Percentiles rank a stretch among this genome's conserved stretches.
Conservation (phyloP, 768 basidiomycete species). For the Tephrocybe rancida region DNA sequence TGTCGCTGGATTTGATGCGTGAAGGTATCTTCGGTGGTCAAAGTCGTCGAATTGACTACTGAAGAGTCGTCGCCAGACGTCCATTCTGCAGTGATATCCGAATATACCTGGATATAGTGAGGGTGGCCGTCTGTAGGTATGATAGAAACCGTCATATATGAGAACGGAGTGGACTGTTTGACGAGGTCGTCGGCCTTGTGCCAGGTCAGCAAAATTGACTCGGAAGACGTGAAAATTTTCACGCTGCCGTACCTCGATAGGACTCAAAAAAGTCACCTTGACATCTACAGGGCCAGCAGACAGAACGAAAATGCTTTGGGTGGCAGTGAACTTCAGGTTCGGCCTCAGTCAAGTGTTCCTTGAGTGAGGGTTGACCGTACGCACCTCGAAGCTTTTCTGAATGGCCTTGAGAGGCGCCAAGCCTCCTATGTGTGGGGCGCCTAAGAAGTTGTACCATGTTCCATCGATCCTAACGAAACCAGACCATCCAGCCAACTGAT, state of each 20-base stretch:
- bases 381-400: conserved; percentile 50
- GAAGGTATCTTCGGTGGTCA: conserved; percentile 10
- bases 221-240: background rate
- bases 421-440: conserved; percentile 47
- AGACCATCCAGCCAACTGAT: conserved; percentile 67
- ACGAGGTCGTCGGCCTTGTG: conserved; percentile 57
- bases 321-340: conserved; percentile 59
- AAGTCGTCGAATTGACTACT: conserved; percentile 56
- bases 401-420: conserved; percentile 47
- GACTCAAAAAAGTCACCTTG: conserved; percentile 63
- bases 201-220: background rate
- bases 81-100: conserved; percentile 58
- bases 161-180: conserved; percentile 63
- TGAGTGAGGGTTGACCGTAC: conserved; percentile 27
- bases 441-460: conserved; percentile 56
- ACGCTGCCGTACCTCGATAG: conserved; percentile 59
- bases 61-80: conserved; percentile 13
- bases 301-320: conserved; percentile 64
- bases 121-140: conserved; percentile 47
- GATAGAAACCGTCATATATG: conserved; percentile 55
- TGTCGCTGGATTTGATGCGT: conserved; percentile 16
- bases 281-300: conserved; percentile 66
- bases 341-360: background rate
- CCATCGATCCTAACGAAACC: conserved; percentile 65
- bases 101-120: conserved; percentile 57